phyloP scores from a whole-genome alignment of 108 stramenopile genomes.

The Nitzschia putrida region DNA sequence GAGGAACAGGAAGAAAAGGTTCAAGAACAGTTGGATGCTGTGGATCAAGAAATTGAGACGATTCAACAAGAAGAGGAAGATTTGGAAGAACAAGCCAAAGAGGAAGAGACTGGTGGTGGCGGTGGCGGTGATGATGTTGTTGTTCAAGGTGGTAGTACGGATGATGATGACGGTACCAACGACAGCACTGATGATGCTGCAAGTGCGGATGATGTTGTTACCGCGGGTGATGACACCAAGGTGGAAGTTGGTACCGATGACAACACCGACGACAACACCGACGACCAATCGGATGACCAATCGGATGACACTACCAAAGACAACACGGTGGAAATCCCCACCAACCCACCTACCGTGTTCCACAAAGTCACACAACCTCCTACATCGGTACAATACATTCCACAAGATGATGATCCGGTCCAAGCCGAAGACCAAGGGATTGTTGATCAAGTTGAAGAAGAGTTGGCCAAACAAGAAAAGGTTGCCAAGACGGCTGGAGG shows the following conservation, averaged over 20 bases:
- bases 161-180: background rate
- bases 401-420: conserved; percentile 20
- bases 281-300: background rate
- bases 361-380: too few species aligned
- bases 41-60: conserved; percentile 2
- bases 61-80: conserved; percentile 24
- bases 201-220: too few species aligned
- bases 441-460: conserved; percentile 38
- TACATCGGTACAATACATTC: background rate
- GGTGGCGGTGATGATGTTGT: background rate
- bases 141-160: background rate
- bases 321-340: background rate
- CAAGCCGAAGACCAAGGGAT: conserved; percentile 19
- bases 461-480: conserved; percentile 57
- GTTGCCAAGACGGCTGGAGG: conserved; percentile 67
- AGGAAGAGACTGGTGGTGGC: background rate
- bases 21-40: conserved; percentile 8
- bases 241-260: background rate
- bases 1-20: conserved; percentile 7
- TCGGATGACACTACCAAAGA: background rate
- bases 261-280: background rate
- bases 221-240: background rate
- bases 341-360: background rate
- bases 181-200: background rate
- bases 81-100: background rate